phyloP scores from a whole-genome alignment of 2,329 filamentous ascomycete genomes.

The Talaromyces verruculosus region DNA sequence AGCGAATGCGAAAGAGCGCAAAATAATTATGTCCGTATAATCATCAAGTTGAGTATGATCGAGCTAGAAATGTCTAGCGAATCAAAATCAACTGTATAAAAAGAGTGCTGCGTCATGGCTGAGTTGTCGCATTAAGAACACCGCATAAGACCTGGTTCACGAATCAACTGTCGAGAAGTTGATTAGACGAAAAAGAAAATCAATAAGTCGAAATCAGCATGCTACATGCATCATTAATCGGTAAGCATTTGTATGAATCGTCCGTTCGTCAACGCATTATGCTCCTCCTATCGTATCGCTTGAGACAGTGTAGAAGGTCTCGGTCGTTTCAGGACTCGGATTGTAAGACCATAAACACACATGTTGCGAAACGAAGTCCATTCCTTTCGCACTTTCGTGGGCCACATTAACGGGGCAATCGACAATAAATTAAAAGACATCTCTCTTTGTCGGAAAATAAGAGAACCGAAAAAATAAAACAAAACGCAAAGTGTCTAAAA shows the following conservation, averaged over 20 bases:
- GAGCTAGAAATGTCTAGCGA: not conserved
- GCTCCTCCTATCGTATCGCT: constrained; percentile 7
- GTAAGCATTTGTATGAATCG: constrained; percentile 10
- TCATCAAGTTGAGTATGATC: not conserved
- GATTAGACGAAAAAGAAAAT: not conserved
- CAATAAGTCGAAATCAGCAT: constrained; percentile 8
- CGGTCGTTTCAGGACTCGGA: no score
- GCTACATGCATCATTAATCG: constrained; percentile 16
- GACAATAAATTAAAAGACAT: not conserved
- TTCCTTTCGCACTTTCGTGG: constrained; percentile 4
- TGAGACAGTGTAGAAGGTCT: not conserved
- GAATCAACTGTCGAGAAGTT: not conserved
- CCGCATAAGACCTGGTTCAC: not conserved
- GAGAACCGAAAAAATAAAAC: not conserved
- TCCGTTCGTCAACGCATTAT: constrained; percentile 17
- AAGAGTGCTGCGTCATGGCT: constrained; percentile 14
- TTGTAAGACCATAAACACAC: not conserved
- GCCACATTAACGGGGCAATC: not conserved
- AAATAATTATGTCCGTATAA: constrained; percentile 11
- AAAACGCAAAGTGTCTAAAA: constrained; percentile 6
- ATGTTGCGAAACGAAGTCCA: not conserved
- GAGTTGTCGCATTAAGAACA: constrained; percentile 7
- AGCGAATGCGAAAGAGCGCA: not conserved
- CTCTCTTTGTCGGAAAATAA: constrained; percentile 3
- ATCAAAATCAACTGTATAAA: constrained; percentile 9